Evolutionary conservation across 768 basidiomycete genomes (phyloP), one percentile per base, ranked within the genome.

Genomic region (Mycena filopes): DNA sequence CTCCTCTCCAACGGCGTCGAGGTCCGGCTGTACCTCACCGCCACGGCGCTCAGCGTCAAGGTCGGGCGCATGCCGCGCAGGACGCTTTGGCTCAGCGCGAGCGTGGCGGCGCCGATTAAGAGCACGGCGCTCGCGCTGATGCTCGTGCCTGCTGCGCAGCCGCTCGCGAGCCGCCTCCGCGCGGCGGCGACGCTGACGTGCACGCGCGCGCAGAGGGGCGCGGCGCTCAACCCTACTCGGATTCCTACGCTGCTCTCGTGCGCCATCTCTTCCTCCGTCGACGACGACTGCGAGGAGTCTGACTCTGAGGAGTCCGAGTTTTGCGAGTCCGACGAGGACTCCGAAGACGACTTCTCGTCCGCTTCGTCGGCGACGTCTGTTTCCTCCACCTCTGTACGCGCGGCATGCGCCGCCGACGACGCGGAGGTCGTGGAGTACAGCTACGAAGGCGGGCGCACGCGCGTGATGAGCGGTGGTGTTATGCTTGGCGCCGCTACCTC

Each of bases 1-100:
- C 58, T 49, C 29, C 51, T 66, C 26, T 60, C 64, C 8, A 7
- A 38, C 26, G 46, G 58, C 1, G 16, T 66, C 10, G 64, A 66
- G 5, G 16, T 60, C 46, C 36, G 16, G 16, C 23, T 66, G 5
- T 43, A 36, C 46, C 1, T 66, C 36, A 43, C 36, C 29, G 38
- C 13, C 0, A 10, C 53, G 1, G 15, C 51, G 21, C 7, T 66
- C 2, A 21, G 45, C n/a, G 54, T 66, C 11, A 28, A 45, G 38
- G 28, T 60, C 26, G 64, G 53, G 1, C 16, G 20, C 4, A 28
- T 45, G 45, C 64, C 63, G 8, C 48, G 42, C 36, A 26, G 58
- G n/a, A 20, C 28, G 8, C 6, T 66, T 13, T 59, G 64, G 64
- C 23, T 21, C 54, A 40, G 42, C 15, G 26, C 38, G 20, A 0